phyloP scores from a whole-genome alignment of 2,329 filamentous ascomycete genomes.

The Penicillium verrucosum region DNA sequence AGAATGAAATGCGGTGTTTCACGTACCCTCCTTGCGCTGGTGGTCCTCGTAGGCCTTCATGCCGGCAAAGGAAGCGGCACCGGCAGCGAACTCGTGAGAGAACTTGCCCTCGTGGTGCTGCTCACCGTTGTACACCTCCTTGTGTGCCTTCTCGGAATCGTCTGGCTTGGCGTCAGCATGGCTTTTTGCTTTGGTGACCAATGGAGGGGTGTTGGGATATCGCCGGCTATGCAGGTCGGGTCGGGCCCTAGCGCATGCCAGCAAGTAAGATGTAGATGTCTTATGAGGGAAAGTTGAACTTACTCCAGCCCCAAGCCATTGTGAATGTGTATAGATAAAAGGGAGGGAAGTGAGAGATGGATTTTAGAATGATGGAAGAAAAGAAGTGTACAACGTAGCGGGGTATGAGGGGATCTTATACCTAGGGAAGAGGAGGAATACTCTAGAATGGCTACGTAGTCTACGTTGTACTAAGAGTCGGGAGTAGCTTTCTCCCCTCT shows the following conservation, averaged over 20 bases:
- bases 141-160: constrained; percentile 53
- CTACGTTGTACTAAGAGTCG: not conserved
- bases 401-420: constrained; percentile 19
- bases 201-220: not conserved
- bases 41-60: constrained; percentile 77
- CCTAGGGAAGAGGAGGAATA: constrained; percentile 9
- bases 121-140: constrained; percentile 51
- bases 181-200: not conserved
- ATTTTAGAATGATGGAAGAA: constrained; percentile 5
- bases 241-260: constrained; percentile 3
- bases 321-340: constrained; percentile 17
- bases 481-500: constrained; percentile 2
- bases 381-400: not conserved
- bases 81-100: constrained; percentile 71
- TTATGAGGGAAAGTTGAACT: constrained; percentile 9
- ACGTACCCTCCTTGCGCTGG: constrained; percentile 65
- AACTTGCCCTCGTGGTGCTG: constrained; percentile 59
- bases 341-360: constrained; percentile 1
- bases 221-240: constrained; percentile 3
- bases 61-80: constrained; percentile 72
- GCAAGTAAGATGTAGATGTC: not conserved
- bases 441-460: constrained; percentile 16
- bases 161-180: constrained; percentile 34
- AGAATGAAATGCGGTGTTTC: not conserved
- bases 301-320: constrained; percentile 39